Evolutionary conservation across 305 asterid genomes (phyloP).

Genomic region (Fraxinus latifolia): DNA sequence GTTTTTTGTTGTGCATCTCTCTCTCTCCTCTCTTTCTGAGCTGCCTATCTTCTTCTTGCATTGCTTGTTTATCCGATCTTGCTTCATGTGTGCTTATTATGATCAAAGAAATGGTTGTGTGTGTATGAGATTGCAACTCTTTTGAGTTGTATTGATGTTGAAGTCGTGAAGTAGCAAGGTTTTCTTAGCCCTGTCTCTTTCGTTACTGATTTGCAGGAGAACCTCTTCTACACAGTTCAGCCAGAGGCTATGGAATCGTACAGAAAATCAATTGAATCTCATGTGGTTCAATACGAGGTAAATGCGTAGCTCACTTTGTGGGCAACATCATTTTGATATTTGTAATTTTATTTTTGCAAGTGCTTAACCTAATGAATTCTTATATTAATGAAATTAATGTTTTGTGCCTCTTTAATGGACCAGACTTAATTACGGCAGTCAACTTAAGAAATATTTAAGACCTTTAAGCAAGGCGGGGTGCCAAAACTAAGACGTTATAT

Average conservation of each 20-base stretch:
- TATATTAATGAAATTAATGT: not conserved
- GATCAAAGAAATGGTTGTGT: constrained; percentile 12
- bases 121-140: constrained; percentile 21
- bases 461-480: not conserved
- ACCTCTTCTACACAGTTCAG: constrained; percentile 65
- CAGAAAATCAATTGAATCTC: constrained; percentile 65
- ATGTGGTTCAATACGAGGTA: constrained; percentile 68
- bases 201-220: constrained; percentile 53
- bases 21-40: not conserved
- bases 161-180: constrained; percentile 8
- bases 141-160: constrained; percentile 12
- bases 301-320: constrained; percentile 12
- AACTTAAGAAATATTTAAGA: not conserved
- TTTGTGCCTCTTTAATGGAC: not conserved
- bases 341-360: not conserved
- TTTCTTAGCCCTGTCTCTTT: constrained; percentile 22
- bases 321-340: constrained; percentile 13
- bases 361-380: not conserved
- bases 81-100: constrained; percentile 17
- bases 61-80: constrained; percentile 10
- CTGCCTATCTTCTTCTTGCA: not conserved
- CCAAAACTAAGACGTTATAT: not conserved
- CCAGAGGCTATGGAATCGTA: constrained; percentile 72
- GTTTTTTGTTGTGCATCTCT: constrained; percentile 15
- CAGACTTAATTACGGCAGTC: not conserved